A percentile compares a stretch with the other conserved stretches of the same genome.
Conservation (phyloP, 352 stramenopile genomes). For the Phytophthora melonis region DNA sequence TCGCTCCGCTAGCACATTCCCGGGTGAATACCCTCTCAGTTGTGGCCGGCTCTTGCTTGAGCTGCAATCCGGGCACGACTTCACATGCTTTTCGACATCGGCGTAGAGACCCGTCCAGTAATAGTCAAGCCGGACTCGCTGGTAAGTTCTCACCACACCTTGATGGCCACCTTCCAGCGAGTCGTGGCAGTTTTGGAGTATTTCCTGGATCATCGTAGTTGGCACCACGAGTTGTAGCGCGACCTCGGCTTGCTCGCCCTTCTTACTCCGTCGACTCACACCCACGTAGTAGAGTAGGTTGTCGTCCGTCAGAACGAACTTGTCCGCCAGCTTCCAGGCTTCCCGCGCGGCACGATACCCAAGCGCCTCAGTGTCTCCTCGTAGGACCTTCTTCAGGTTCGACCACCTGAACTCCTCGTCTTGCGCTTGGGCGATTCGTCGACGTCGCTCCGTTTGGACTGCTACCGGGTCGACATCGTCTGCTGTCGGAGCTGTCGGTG, state of each 20-base stretch:
- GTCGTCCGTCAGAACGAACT: too few relatives aligned
- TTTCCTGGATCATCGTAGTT: not conserved
- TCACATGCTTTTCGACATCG: not conserved
- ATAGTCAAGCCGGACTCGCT: not conserved
- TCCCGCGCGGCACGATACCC: not conserved
- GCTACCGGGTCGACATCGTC: too few relatives aligned
- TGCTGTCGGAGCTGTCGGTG: too few relatives aligned
- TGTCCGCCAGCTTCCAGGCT: not conserved
- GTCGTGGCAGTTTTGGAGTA: not conserved
- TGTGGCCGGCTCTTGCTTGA: constrained; percentile 9
- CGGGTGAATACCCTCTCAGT: constrained; percentile 1
- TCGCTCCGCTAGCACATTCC: constrained; percentile 3
- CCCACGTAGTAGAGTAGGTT: too few relatives aligned
- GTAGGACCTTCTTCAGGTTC: not conserved
- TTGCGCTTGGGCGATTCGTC: not conserved
- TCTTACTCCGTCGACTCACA: too few relatives aligned
- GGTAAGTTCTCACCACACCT: not conserved
- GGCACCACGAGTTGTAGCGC: too few relatives aligned
- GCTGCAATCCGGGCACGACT: not conserved
- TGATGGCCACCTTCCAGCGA: not conserved
- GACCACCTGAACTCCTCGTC: not conserved
- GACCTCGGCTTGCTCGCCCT: too few relatives aligned
- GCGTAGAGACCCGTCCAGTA: not conserved
- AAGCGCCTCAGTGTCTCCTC: not conserved
- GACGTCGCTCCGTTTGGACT: too few relatives aligned